phyloP scores from a whole-genome alignment of 768 basidiomycete species.

The Crassisporium funariophilum region DNA sequence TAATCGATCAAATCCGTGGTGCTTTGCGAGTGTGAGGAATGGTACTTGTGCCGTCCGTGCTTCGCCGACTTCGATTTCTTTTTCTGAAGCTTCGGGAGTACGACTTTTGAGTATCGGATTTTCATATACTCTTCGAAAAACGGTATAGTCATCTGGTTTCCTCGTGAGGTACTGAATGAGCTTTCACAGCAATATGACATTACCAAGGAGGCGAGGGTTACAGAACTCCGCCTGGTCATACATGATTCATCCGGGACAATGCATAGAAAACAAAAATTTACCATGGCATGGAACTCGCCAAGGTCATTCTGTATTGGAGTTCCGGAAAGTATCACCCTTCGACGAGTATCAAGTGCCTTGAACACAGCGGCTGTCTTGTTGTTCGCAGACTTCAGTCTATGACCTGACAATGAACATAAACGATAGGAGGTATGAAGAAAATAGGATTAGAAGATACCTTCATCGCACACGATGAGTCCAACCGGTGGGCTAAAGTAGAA shows the following conservation, averaged over 20 bases:
- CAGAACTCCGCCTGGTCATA: slow-evolving; percentile 81
- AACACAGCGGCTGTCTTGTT: slow-evolving; percentile 92
- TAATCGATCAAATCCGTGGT: not conserved
- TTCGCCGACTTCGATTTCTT: slow-evolving; percentile 78
- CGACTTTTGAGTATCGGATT: slow-evolving; percentile 85
- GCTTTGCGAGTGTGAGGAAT: not conserved
- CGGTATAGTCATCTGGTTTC: slow-evolving; percentile 66
- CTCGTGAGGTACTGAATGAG: slow-evolving; percentile 2
- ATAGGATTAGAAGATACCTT: slow-evolving; percentile 50
- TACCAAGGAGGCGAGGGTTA: slow-evolving; percentile 89
- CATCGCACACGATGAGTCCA: slow-evolving; percentile 93
- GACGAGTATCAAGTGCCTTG: slow-evolving; percentile 68
- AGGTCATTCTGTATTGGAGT: slow-evolving; percentile 98
- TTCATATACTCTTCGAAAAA: slow-evolving; percentile 84
- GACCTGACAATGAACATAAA: slow-evolving; percentile 51
- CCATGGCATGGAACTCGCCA: slow-evolving; percentile 96
- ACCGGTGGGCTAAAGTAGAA: slow-evolving; percentile 82
- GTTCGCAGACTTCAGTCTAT: slow-evolving; percentile 88
- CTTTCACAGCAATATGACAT: too few species aligned
- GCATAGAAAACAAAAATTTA: slow-evolving; percentile 33
- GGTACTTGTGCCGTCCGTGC: slow-evolving; percentile 75
- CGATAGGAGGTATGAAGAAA: slow-evolving; percentile 11
- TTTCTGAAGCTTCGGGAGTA: slow-evolving; percentile 67
- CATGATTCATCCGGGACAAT: not conserved
- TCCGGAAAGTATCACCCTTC: slow-evolving; percentile 89